Evolutionary conservation across 257 asterid species (phyloP), one percentile per base, ranked within the genome.

Genomic region (Scutellaria baicalensis): DNA sequence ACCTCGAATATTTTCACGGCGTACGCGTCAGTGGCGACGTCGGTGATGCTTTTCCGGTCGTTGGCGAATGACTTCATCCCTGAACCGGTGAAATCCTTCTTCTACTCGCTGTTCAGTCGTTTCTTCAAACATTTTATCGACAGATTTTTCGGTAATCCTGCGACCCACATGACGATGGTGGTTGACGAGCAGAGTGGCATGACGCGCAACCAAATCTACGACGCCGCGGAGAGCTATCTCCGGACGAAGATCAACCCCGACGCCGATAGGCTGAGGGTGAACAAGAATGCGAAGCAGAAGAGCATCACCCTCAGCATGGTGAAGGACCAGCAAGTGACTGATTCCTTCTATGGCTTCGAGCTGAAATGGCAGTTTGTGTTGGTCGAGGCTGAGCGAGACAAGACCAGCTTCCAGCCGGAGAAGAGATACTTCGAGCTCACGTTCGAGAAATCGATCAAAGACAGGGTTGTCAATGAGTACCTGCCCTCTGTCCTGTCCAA

Each of bases 1-100:
- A 82, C 92, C 0, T 38, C 91, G 0, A 72, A 85, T 14, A 42
- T 85, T 1, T 92, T 92, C 89, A 77, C 94, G 6, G 89, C 96
- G 17, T 92, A 90, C 81, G 97, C 98, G 8, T 86, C 94, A 16
- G 45, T 86, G 56, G 92, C 98, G 11, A 85, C 89, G 2, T 71
- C 92, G 2, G 48, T 84, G 81, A 90, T 92, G 97, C 80, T 92
- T 0, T 60, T 88, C 72, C 87, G 96, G 1, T 81, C 97, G 8
- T 57, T 90, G 75, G 81, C 81, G 21, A 72, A 82, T 45, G 93
- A 92, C 14, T 2, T 88, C 9, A 70, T 92, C 42, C 96, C 98
- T 0, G 75, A 55, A 10, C 80, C 84, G 0, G 63, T 86, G 9
- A 76, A 59, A 6, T 17, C 80, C 20, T 79, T 66, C 51, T 61